Evolutionary conservation across 2,329 filamentous ascomycete genomes (phyloP).

Genomic region (Alternaria rosae): DNA sequence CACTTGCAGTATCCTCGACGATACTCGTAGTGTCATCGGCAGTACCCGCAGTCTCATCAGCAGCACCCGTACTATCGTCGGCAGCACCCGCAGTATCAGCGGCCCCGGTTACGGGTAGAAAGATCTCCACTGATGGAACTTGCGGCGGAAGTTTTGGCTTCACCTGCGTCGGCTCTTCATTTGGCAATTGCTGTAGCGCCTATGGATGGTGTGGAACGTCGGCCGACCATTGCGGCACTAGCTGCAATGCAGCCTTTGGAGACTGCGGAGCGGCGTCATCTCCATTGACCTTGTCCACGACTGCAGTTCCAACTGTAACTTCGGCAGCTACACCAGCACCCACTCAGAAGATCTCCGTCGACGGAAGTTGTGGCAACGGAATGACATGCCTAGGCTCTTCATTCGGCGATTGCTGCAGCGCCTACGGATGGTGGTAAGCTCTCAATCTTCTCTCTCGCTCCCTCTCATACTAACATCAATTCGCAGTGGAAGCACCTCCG

Average conservation of each 20-base stretch:
- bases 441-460: background rate
- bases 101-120: background rate
- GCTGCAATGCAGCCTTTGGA: constrained; percentile 45
- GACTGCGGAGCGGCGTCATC: constrained; percentile 25
- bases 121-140: constrained; percentile 27
- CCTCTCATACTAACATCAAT: background rate
- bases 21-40: background rate
- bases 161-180: constrained; percentile 53
- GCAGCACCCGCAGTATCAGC: background rate
- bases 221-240: constrained; percentile 33
- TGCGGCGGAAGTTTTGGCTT: constrained; percentile 26
- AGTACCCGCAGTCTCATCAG: background rate
- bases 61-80: background rate
- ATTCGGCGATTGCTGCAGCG: constrained; percentile 56
- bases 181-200: constrained; percentile 55
- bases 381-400: constrained; percentile 48
- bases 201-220: constrained; percentile 50
- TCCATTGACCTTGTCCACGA: constrained; percentile 3
- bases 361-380: constrained; percentile 31
- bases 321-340: constrained; percentile 10
- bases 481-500: constrained; percentile 37
- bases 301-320: constrained; percentile 1
- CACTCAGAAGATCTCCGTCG: constrained; percentile 29
- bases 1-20: constrained; percentile 1
- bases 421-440: constrained; percentile 46